These are phyloP conservation scores for Hamigera avellanea DNA, from an alignment of 495 filamentous ascomycete species.

Conservation along the genomic window DNA sequence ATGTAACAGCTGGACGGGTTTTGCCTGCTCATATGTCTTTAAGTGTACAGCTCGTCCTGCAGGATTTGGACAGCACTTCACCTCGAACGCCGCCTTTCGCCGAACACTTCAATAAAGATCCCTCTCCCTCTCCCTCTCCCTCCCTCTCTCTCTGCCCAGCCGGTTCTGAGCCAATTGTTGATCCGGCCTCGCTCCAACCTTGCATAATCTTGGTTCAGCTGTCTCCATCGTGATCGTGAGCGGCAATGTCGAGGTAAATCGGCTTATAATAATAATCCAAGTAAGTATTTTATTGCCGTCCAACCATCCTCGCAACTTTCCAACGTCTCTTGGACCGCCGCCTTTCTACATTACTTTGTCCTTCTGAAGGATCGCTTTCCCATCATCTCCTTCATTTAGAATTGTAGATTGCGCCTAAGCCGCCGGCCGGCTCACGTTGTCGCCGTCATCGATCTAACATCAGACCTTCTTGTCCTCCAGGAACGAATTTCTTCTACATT, in stretches of 20 bases:
- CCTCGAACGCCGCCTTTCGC: background rate
- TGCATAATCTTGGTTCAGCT: constrained; percentile 1
- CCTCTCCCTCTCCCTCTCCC: background rate
- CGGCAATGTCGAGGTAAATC: constrained; percentile 1
- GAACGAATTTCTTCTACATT: too few relatives aligned
- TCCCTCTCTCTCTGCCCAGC: too few relatives aligned
- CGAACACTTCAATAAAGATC: background rate
- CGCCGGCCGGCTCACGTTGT: too few relatives aligned
- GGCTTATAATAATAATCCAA: too few relatives aligned
- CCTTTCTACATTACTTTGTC: too few relatives aligned
- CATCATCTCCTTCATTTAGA: too few relatives aligned
- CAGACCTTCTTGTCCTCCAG: too few relatives aligned
- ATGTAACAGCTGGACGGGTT: background rate
- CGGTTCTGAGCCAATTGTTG: background rate
- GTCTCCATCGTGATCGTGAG: constrained; percentile 1
- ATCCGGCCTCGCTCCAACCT: background rate
- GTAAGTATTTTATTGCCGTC: background rate
- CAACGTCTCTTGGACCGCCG: too few relatives aligned
- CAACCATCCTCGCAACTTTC: too few relatives aligned
- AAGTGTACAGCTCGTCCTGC: background rate
- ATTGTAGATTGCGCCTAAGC: too few relatives aligned
- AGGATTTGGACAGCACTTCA: background rate
- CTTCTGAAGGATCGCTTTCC: too few relatives aligned
- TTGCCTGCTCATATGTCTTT: background rate
- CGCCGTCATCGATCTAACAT: too few relatives aligned